phyloP scores from a whole-genome alignment of 345 rosid genomes.

The Trapa incisa region DNA sequence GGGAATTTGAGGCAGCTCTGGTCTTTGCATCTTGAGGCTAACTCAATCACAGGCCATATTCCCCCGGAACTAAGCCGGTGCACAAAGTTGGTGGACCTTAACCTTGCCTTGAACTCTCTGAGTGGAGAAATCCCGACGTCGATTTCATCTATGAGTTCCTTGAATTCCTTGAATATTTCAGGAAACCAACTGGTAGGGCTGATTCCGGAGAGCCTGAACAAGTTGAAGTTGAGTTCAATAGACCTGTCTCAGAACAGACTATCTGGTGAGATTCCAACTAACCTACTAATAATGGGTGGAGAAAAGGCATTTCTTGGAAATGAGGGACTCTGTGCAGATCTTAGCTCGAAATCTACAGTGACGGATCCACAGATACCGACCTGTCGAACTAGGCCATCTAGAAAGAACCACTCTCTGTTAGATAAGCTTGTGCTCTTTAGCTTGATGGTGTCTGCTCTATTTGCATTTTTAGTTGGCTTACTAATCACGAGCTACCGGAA shows the following conservation, averaged over 20 bases:
- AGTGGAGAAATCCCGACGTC: conserved; percentile 41
- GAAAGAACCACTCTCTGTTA: conserved; percentile 12
- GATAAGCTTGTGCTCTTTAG: conserved; percentile 31
- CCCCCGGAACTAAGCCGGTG: conserved; percentile 43
- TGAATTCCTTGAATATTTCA: conserved; percentile 76
- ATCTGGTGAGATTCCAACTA: conserved; percentile 50
- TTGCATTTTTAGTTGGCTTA: conserved; percentile 33
- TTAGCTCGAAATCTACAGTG: conserved; percentile 10
- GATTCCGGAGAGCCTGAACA: conserved; percentile 41
- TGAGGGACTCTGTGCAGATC: conserved; percentile 44
- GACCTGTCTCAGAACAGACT: conserved; percentile 58
- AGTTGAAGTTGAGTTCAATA: conserved; percentile 60
- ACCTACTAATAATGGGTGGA: conserved; percentile 59
- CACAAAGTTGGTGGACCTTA: conserved; percentile 50
- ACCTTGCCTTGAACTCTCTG: conserved; percentile 56
- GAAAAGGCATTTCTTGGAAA: conserved; percentile 46
- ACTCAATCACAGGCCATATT: conserved; percentile 49
- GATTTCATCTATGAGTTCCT: conserved; percentile 33
- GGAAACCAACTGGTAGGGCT: conserved; percentile 44
- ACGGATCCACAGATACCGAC: conserved; percentile 17
- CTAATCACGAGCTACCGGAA: conserved; percentile 38
- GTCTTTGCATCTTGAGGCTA: conserved; percentile 61
- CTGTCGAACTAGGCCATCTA: conserved; percentile 27
- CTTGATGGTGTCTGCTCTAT: conserved; percentile 28
- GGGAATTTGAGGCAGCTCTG: conserved; percentile 43